Evolutionary conservation across 2,329 filamentous ascomycete genomes (phyloP).

Genomic region (Daldinia sp.): DNA sequence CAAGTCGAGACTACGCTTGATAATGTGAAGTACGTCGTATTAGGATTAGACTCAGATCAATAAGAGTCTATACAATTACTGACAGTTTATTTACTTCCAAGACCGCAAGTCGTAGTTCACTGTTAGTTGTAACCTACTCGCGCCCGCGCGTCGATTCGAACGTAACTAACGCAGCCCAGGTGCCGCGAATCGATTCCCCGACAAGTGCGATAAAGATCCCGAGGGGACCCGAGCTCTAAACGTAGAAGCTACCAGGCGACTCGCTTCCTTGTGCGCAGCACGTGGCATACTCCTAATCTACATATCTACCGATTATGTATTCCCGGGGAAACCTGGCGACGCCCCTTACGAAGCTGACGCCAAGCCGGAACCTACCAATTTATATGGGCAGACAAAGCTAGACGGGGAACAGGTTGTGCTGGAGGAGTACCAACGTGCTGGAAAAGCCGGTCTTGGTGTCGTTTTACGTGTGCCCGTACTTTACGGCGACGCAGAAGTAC

Average conservation of each 20-base stretch:
- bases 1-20: constrained; percentile 62
- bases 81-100: constrained; percentile 47
- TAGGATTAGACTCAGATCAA: not conserved
- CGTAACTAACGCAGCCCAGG: constrained; percentile 56
- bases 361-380: constrained; percentile 74
- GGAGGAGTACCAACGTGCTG: constrained; percentile 61
- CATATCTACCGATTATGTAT: constrained; percentile 86
- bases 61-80: constrained; percentile 8
- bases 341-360: constrained; percentile 79
- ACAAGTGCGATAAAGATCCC: constrained; percentile 83
- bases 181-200: constrained; percentile 87
- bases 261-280: constrained; percentile 71
- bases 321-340: constrained; percentile 76
- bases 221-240: constrained; percentile 78
- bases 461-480: constrained; percentile 84
- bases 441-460: constrained; percentile 65
- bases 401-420: constrained; percentile 71
- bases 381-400: constrained; percentile 72
- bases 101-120: constrained; percentile 81
- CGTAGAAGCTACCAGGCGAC: constrained; percentile 70
- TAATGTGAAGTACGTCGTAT: constrained; percentile 60
- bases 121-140: constrained; percentile 62
- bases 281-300: constrained; percentile 74
- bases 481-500: constrained; percentile 77
- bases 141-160: not conserved